Percentiles rank a stretch among this genome's conserved stretches.
Conservation (phyloP, 1,284 basidiomycete genomes). For the Trametes versicolor region DNA sequence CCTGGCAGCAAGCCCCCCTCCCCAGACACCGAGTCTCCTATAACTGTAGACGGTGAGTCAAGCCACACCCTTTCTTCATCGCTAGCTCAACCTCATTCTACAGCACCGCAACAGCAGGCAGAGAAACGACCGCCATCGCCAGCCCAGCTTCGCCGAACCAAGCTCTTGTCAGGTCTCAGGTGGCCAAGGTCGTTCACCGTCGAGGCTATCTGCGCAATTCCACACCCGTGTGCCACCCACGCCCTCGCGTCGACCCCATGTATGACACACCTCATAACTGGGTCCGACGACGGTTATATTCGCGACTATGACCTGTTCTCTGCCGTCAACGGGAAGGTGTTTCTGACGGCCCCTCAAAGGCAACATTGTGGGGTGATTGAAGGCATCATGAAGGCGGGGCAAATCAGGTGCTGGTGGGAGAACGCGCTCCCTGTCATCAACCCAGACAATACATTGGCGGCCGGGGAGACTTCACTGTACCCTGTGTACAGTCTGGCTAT, state of each 20-base stretch:
- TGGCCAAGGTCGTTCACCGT: slow-evolving; percentile 76
- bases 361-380: slow-evolving; percentile 92
- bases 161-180: slow-evolving; percentile 43
- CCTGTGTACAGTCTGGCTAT: slow-evolving; percentile 90
- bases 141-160: slow-evolving; percentile 56
- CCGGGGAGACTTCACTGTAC: slow-evolving; percentile 59
- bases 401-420: slow-evolving; percentile 92
- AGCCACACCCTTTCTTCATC: not conserved
- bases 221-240: slow-evolving; percentile 90
- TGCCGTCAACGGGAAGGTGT: slow-evolving; percentile 87
- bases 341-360: slow-evolving; percentile 90
- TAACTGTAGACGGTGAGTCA: slow-evolving; percentile 21
- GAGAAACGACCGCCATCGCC: slow-evolving; percentile 70
- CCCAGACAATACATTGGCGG: slow-evolving; percentile 45
- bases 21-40: slow-evolving; percentile 28
- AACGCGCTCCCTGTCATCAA: slow-evolving; percentile 58
- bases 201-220: slow-evolving; percentile 94
- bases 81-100: not conserved
- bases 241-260: slow-evolving; percentile 88
- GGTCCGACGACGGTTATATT: slow-evolving; percentile 94
- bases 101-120: slow-evolving; percentile 46
- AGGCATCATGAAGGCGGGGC: slow-evolving; percentile 90
- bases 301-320: slow-evolving; percentile 93
- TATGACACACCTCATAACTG: slow-evolving; percentile 89
- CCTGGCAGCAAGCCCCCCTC: slow-evolving; percentile 28